phyloP scores from a whole-genome alignment of 208 protist genomes.

The Leptomonas pyrrhocoris region DNA sequence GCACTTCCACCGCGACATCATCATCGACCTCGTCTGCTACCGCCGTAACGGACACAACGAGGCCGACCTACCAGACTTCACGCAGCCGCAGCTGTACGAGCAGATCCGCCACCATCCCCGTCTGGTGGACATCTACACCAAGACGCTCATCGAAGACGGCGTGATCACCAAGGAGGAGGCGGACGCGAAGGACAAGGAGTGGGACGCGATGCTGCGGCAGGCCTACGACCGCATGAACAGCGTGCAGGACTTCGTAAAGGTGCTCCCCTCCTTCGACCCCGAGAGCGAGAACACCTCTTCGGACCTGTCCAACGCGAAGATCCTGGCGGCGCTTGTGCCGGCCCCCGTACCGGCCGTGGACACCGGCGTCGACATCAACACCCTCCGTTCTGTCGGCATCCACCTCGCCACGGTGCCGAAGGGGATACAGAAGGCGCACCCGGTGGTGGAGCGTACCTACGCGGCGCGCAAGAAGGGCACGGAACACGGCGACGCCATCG shows the following conservation, averaged over 20 bases:
- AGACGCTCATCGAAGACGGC: constrained; percentile 82
- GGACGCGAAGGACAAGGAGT: constrained; percentile 73
- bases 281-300: constrained; percentile 76
- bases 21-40: constrained; percentile 98
- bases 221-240: constrained; percentile 81
- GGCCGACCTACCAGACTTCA: constrained; percentile 97
- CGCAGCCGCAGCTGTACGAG: constrained; percentile 96
- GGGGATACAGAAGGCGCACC: constrained; percentile 85
- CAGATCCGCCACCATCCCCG: constrained; percentile 88
- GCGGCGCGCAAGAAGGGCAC: constrained; percentile 84
- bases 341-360: constrained; percentile 50
- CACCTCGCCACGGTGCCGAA: constrained; percentile 88
- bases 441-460: constrained; percentile 92
- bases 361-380: constrained; percentile 73
- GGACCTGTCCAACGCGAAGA: constrained; percentile 52
- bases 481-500: constrained; percentile 83
- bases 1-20: constrained; percentile 94
- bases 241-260: constrained; percentile 85
- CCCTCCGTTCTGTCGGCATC: constrained; percentile 69
- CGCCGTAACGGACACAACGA: constrained; percentile 98
- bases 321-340: constrained; percentile 29
- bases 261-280: constrained; percentile 69
- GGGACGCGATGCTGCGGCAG: constrained; percentile 72
- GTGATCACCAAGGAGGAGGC: constrained; percentile 73
- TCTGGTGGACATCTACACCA: constrained; percentile 91